phyloP scores from a whole-genome alignment of 2,329 filamentous ascomycete species.

The Aureobasidium sp. region DNA sequence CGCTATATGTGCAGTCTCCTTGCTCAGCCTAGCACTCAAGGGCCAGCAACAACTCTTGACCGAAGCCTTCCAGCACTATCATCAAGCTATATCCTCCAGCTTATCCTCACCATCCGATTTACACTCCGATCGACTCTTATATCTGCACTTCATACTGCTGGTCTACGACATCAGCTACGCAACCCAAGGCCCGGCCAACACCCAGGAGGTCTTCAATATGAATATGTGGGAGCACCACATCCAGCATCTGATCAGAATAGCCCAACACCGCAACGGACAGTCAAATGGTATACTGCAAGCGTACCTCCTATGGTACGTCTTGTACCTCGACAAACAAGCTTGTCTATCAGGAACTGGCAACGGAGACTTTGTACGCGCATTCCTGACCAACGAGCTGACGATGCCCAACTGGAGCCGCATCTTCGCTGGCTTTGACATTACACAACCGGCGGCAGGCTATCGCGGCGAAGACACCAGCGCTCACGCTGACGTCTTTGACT shows the following conservation, averaged over 20 bases:
- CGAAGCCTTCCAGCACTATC: conserved; percentile 49
- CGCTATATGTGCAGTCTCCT: conserved; percentile 53
- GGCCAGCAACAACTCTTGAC: conserved; percentile 37
- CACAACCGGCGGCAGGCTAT: not conserved
- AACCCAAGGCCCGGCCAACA: conserved; percentile 39
- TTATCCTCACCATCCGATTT: conserved; percentile 45
- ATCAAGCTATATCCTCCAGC: conserved; percentile 39
- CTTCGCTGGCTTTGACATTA: not conserved
- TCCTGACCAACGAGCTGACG: conserved; percentile 15
- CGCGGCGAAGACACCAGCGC: not conserved
- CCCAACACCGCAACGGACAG: conserved; percentile 35
- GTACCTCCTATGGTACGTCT: conserved; percentile 49
- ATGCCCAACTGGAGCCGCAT: conserved; percentile 10
- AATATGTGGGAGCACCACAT: conserved; percentile 51
- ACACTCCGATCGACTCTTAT: conserved; percentile 50
- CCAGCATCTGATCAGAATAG: conserved; percentile 45
- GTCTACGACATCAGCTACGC: conserved; percentile 46
- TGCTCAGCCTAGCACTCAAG: conserved; percentile 44
- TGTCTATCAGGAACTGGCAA: conserved; percentile 33
- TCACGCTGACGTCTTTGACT: conserved; percentile 35
- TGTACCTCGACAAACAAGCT: conserved; percentile 50
- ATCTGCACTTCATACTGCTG: conserved; percentile 51
- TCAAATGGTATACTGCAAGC: conserved; percentile 40
- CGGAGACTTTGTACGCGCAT: not conserved
- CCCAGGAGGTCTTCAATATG: conserved; percentile 34